Base-by-base conservation (phyloP, 352 stramenopile genomes). In the Blastocystis sp. region DNA sequence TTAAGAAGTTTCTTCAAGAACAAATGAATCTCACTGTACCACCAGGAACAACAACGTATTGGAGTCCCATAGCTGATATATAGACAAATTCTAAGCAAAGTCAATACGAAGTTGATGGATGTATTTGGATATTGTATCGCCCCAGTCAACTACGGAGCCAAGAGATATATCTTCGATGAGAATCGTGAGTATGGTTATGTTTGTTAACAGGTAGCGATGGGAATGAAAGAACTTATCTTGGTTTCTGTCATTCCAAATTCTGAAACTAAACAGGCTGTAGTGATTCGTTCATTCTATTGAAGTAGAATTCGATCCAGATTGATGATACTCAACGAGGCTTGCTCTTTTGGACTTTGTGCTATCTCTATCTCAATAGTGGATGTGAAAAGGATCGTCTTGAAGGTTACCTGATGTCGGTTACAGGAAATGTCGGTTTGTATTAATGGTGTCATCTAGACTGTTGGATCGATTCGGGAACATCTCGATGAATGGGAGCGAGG, bases 1-100 rank as follows among this genome's bases (percentile, higher is more conserved):
- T 83, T 19, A 83, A 49, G n/a, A 83, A 83, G 29, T 52, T n/a
- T 6, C 71, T 83, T n/a, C 46, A 83, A 39, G 71, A 83, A n/a
- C 39, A 80, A 14, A 32, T 83, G 46, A 83, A 46, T 11, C 16
- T 49, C 11, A 54, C 71, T 49, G 9, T 83, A 32, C 71, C 71
- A 43, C 2, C 71, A 19, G 71, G 71, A n/a, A 27, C 12, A 16
- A 29, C 46, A 12, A 67, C 66, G 71, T 83, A 83, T 39, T 32
- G 6, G 24, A 29, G 2, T 0, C 29, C 19, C n/a, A 2, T 12
- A 5, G 46, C 29, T 83, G 2, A 4, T 5, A 57, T 32, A 14
- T 49, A 83, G 71, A 21, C 71, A 52, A 1, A 43, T 83, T 27
- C 54, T 83, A 21, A n/a, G 21, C 11, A 35, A 83, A 46, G 71